Evolutionary conservation across 2,329 filamentous ascomycete genomes (phyloP).

Genomic region (Zymoseptoria tritici): DNA sequence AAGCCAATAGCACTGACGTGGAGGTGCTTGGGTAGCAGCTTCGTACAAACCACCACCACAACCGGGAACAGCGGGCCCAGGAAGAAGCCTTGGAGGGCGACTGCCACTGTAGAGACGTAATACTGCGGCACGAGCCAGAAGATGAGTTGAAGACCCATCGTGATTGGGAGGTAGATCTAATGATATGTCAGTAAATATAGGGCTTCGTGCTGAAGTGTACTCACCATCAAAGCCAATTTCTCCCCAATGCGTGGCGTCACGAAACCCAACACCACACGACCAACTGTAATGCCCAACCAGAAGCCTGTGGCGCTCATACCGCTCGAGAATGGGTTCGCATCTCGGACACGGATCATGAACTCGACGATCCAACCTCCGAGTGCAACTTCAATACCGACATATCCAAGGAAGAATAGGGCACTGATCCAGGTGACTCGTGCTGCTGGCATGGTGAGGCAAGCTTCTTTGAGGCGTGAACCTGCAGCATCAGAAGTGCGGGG

Average conservation of each 20-base stretch:
- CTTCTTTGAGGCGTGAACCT: constrained; percentile 46
- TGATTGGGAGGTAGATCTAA: constrained; percentile 55
- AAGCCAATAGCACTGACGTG: constrained; percentile 80
- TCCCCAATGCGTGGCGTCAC: constrained; percentile 68
- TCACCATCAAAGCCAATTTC: constrained; percentile 46
- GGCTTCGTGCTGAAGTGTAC: constrained; percentile 7
- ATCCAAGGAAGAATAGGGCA: constrained; percentile 66
- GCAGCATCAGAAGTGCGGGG: constrained; percentile 37
- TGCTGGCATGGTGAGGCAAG: constrained; percentile 39
- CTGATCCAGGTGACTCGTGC: constrained; percentile 64
- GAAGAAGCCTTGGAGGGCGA: constrained; percentile 69
- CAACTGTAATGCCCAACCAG: constrained; percentile 74
- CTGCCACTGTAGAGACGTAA: constrained; percentile 63
- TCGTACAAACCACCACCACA: constrained; percentile 64
- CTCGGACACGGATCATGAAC: constrained; percentile 75
- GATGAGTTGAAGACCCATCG: constrained; percentile 55
- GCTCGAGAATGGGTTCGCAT: constrained; percentile 61
- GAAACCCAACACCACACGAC: constrained; percentile 66
- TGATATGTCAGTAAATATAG: neutral
- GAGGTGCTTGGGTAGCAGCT: constrained; percentile 62
- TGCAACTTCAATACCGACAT: constrained; percentile 71
- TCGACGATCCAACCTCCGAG: constrained; percentile 75
- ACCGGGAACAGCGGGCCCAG: constrained; percentile 73
- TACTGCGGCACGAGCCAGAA: constrained; percentile 79
- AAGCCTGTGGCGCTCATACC: constrained; percentile 74